Percentiles rank a stretch among this genome's conserved stretches.
phyloP scores from a whole-genome alignment of 768 basidiomycete genomes.

The Boletus reticuloceps region DNA sequence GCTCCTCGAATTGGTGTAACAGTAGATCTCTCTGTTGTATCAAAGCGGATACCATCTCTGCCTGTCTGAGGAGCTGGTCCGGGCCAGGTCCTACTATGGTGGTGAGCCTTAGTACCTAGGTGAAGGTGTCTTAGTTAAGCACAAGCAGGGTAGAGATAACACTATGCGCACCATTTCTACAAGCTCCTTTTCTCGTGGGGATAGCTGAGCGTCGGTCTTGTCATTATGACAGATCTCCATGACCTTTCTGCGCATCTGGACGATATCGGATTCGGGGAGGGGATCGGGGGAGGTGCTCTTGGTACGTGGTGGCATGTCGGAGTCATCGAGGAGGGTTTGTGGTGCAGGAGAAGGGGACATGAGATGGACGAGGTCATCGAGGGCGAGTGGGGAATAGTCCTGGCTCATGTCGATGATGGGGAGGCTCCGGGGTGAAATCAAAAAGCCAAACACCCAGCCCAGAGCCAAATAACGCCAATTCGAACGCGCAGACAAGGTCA shows the following conservation, averaged over 20 bases:
- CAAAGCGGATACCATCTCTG: constrained; percentile 56
- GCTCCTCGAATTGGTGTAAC: constrained; percentile 49
- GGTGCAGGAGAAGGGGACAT: constrained; percentile 51
- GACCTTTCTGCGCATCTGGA: constrained; percentile 46
- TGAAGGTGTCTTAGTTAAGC: constrained; percentile 3
- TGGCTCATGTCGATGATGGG: constrained; percentile 24
- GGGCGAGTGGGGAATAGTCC: constrained; percentile 41
- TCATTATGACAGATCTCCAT: constrained; percentile 40
- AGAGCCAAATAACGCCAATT: constrained; percentile 33
- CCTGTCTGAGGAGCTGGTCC: constrained; percentile 55
- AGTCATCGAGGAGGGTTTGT: constrained; percentile 16
- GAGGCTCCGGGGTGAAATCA: constrained; percentile 20
- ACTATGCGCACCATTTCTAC: constrained; percentile 51
- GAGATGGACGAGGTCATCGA: constrained; percentile 56
- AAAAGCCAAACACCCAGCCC: constrained; percentile 24
- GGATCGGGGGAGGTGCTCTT: constrained; percentile 34
- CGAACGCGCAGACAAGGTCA: constrained; percentile 35
- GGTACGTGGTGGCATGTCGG: constrained; percentile 16
- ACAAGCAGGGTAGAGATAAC: constrained; percentile 6
- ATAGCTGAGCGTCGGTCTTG: constrained; percentile 22
- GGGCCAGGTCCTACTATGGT: constrained; percentile 39
- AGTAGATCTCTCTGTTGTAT: constrained; percentile 59
- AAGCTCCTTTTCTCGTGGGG: constrained; percentile 48
- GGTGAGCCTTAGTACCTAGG: constrained; percentile 50
- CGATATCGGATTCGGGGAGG: constrained; percentile 47